Base-by-base conservation (phyloP, 441 rosid species). In the Lepidium campestre region DNA sequence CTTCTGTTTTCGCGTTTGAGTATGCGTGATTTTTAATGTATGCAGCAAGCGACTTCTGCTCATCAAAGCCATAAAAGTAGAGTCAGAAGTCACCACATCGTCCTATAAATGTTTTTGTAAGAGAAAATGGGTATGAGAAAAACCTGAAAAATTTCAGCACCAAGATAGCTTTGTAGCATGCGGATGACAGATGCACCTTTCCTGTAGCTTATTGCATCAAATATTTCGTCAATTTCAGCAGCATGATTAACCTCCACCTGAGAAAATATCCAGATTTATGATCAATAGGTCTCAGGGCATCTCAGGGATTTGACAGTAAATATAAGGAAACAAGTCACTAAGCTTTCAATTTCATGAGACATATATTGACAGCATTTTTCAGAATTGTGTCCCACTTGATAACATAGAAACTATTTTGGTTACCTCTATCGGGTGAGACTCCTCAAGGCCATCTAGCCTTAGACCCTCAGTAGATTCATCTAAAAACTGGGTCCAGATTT, bases 401-500 rank as follows among this genome's bases (percentile, higher is more conserved):
- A 44, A 35, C 31, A 59, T 19, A 17, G 14, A 53, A 1, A 53
- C 11, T 29, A 40, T 39, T 61, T 62, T 23, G 15, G 48, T 62
- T 70, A 93, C 99, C 97, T 93, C 99, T 65, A 93, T 93, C 3
- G 99, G 97, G 82, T 93, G 99, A 40, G 99, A 93, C 81, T 83
- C 99, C 36, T 79, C 90, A 73, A 93, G 99, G 57, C 93, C 96
- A 73, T 93, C 99, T 57, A 93, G 78, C 80, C 82, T 84, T 50
- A 93, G 88, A 68, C 97, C 97, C 39, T 72, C 83, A n/a, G 93
- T 86, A 71, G 76, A 80, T 82, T 91, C 96, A 55, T 86, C 88
- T 77, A 93, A 85, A 84, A 93, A 93, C 81, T 93, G 99, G 71
- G 93, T 93, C 97, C 99, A 93, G 67, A 91, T 84, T 72, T 91